Evolutionary conservation across 345 rosid species (phyloP), one percentile per base, ranked within the genome.

Genomic region (Salix viminalis): DNA sequence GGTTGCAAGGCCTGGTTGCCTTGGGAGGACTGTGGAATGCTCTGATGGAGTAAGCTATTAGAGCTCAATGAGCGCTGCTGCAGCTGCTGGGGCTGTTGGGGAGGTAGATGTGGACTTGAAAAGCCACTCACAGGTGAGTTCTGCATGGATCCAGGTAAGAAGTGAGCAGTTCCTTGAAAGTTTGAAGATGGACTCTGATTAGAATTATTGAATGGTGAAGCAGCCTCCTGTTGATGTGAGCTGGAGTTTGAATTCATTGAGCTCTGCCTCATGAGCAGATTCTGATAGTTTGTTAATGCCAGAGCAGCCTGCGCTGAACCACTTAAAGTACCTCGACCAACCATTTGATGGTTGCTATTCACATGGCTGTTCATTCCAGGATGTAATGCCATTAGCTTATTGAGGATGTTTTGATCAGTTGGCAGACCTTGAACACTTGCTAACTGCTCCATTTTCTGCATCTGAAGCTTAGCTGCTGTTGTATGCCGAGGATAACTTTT

Each of bases 401-500:
- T 96, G 70, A 96, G 90, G 62, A 92, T 85, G 84, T 81, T 93
- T 81, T 91, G 73, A 64, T 96, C 99, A 76, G 94, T 82, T 61
- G 94, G 92, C 78, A 91, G 87, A 58, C 98, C 94, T 83, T 91
- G 97, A 75, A 80, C 86, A 77, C 76, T 86, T 19, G 92, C 90
- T 46, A 87, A 84, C 84, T 92, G 99, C 84, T 96, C 97, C 85
- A 89, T 89, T 83, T 87, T 88, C 71, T 91, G 97, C 89, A 92
- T 82, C 82, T 93, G 94, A 76, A 87, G 76, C 82, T 93, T 93
- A 60, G 90, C 88, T 39, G 86, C 80, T 41, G 74, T 74, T 48
- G 85, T 79, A 76, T 84, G 92, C 42, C 88, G 86, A 65, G 93
- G 96, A 84, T 88, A 95, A 80, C 76, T 91, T 85, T 93, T 95